These are phyloP conservation scores for Plantago major DNA, from an alignment of 257 asterid species.

Conservation along the genomic window DNA sequence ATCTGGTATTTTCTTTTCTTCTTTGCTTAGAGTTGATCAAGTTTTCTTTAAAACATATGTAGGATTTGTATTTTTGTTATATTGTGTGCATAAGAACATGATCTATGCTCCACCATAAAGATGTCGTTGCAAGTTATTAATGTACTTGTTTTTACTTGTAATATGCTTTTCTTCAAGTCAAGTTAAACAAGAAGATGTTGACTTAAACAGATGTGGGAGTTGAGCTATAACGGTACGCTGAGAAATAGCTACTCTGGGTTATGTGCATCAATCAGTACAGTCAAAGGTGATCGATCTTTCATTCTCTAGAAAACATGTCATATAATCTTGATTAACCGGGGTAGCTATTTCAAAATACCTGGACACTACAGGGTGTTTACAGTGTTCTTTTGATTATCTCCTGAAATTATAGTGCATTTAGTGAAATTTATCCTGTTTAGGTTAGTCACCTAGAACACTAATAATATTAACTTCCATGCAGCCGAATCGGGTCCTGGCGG, in stretches of 20 bases:
- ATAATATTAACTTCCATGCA: slow-evolving; percentile 30
- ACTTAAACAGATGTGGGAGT: slow-evolving; percentile 76
- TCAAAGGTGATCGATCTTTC: slow-evolving; percentile 42
- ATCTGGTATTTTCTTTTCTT: not conserved
- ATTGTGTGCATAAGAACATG: not conserved
- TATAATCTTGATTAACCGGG: not conserved
- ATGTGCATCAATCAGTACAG: slow-evolving; percentile 57
- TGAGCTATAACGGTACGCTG: slow-evolving; percentile 68
- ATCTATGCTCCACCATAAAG: not conserved
- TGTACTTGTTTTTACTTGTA: not conserved
- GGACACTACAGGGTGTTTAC: no score
- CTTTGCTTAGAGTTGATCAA: no score
- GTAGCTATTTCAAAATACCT: no score
- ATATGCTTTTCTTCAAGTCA: not conserved
- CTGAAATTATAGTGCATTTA: no score
- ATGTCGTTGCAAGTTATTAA: not conserved
- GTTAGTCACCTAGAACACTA: not conserved
- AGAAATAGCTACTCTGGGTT: slow-evolving; percentile 69
- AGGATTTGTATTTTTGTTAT: no score
- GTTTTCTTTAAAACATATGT: no score
- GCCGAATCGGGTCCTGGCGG: slow-evolving; percentile 36
- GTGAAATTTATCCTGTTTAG: no score
- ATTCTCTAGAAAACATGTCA: not conserved
- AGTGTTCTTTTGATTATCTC: no score
- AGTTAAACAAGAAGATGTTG: slow-evolving; percentile 1